These are phyloP conservation scores for Boletus pseudopeckii DNA, from an alignment of 768 basidiomycete genomes.

Conservation along the genomic window DNA sequence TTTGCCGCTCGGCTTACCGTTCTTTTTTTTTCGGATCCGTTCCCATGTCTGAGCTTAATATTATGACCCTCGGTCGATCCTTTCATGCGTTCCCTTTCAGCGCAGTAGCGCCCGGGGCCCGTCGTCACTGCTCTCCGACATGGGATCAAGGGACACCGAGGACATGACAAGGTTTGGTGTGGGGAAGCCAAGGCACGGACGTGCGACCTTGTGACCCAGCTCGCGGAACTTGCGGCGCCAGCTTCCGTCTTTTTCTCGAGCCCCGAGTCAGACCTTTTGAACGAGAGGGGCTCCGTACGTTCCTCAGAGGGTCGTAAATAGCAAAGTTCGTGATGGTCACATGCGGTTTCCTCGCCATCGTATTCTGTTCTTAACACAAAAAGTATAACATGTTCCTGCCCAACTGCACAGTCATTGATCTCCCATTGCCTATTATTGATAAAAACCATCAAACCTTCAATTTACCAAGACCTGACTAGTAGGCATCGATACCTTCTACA, in stretches of 20 bases:
- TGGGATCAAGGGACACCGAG: slow-evolving; percentile 46
- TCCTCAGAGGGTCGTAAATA: slow-evolving; percentile 10
- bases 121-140: slow-evolving; percentile 60
- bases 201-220: slow-evolving; percentile 41
- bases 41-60: slow-evolving; percentile 9
- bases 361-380: not conserved
- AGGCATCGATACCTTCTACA: not conserved
- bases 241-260: slow-evolving; percentile 55
- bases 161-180: slow-evolving; percentile 55
- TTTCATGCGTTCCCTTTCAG: slow-evolving; percentile 59
- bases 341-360: not conserved
- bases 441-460: slow-evolving; percentile 4
- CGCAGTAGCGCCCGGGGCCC: slow-evolving; percentile 47
- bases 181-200: slow-evolving; percentile 47
- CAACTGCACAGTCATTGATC: not conserved
- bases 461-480: not conserved
- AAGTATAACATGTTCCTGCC: slow-evolving; percentile 1
- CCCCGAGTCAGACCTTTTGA: slow-evolving; percentile 33
- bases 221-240: slow-evolving; percentile 50
- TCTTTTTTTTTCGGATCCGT: too few relatives aligned
- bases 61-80: slow-evolving; percentile 37
- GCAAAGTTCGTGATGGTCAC: slow-evolving; percentile 2
- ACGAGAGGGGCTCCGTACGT: slow-evolving; percentile 35
- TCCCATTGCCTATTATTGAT: not conserved
- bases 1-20: slow-evolving; percentile 1